Base-by-base conservation (phyloP, 768 basidiomycete species). In the Tylopilus balloui region DNA sequence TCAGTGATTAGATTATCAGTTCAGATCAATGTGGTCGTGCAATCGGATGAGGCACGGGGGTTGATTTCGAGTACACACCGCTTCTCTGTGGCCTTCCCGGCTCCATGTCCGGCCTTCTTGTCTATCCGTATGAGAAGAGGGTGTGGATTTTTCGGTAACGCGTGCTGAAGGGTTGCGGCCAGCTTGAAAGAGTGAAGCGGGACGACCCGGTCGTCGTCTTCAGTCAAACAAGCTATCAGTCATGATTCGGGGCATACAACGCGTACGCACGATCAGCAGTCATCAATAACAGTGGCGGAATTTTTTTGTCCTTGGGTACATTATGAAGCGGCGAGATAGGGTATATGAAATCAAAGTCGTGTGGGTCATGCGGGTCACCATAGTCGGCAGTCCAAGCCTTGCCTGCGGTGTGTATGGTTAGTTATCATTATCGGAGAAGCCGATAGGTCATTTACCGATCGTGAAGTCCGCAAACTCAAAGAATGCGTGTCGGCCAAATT, bases 181-280 rank as follows among this genome's bases (percentile, higher is more conserved):
- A 81, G 75, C 68, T 92, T 92, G 78, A 87, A 90, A 9, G 88
- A 87, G 67, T 91, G 90, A 62, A 88, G 71, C 1, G 88, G 87
- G 5, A 91, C 88, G n/a, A 92, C 89, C 28, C 89, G 83, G 58
- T 89, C 87, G 56, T 91, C 89, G 53, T 88, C 87, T 88, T 57
- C 12, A 27, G 19, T 32, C 34, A 38, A 40, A 24, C 24, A 23
- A 20, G 25, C n/a, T 6, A 27, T 58, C 19, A 58, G 53, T 42
- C 37, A 45, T 24, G 9, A 32, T 45, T 6, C 17, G 20, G 29
- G 15, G 17, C 5, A 29, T 27, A 27, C 8, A 8, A 27, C 7
- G 10, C 15, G 24, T 38, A 75, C 86, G 54, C 64, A 90, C 86
- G 86, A 64, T 88, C 88, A 15, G 85, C 87, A n/a, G 88, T 89